Conservation (phyloP, 2,329 filamentous ascomycete species). For the Exophiala alcalophila region DNA sequence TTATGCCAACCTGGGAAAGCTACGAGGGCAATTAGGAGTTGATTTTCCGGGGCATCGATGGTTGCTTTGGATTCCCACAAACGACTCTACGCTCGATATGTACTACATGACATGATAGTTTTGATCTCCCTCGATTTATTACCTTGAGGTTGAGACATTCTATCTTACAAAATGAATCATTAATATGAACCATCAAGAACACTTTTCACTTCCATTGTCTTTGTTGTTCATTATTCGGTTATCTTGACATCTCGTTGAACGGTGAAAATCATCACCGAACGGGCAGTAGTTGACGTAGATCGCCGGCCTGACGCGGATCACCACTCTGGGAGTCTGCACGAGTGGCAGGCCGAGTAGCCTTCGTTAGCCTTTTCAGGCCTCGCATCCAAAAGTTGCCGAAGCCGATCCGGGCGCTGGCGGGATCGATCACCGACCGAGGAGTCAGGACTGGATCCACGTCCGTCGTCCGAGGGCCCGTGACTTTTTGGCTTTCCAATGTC, state of each 20-base stretch:
- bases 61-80: constrained; percentile 1
- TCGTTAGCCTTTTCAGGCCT: not conserved
- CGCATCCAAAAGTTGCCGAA: no score
- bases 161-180: constrained; percentile 1
- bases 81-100: constrained; percentile 4
- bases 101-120: constrained; percentile 2
- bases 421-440: no score
- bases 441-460: no score
- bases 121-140: no score
- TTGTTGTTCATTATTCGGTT: constrained; percentile 2
- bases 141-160: constrained; percentile 3
- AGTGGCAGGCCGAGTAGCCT: no score
- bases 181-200: constrained; percentile 1
- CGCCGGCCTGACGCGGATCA: no score
- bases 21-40: not conserved
- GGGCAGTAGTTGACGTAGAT: no score
- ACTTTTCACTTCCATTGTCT: not conserved
- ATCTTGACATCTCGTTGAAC: constrained; percentile 2
- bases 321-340: no score
- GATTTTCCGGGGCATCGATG: not conserved
- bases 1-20: constrained; percentile 25
- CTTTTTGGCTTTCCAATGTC: no score
- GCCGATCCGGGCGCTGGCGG: no score
- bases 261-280: not conserved
- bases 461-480: no score